These are phyloP conservation scores for Volvox reticuliferus DNA, from an alignment of 139 green algal genomes.

Conservation along the genomic window DNA sequence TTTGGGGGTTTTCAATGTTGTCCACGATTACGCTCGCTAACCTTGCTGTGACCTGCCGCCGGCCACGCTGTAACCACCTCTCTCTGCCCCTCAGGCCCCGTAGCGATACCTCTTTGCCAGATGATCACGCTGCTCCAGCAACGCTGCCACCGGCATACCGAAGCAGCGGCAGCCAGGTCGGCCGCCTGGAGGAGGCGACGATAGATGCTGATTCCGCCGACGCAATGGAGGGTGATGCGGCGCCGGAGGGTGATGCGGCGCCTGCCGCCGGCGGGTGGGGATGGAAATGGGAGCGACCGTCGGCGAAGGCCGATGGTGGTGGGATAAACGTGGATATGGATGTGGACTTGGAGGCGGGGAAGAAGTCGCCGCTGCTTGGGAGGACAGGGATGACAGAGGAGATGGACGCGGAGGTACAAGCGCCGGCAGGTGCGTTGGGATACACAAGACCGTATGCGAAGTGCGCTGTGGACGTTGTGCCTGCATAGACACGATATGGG, in stretches of 20 bases:
- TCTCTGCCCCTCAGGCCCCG: neutral
- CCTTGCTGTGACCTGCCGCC: too few species aligned
- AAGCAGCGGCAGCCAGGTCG: neutral
- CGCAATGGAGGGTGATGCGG: neutral
- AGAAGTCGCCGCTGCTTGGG: neutral
- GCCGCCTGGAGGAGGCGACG: neutral
- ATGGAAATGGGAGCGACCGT: neutral
- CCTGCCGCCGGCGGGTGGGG: neutral
- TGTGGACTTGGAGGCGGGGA: neutral
- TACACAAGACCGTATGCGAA: too few species aligned
- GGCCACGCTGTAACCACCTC: too few species aligned
- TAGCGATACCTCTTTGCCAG: neutral
- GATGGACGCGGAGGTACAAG: neutral
- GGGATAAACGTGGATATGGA: neutral
- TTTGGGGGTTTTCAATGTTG: too few species aligned
- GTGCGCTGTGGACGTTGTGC: too few species aligned
- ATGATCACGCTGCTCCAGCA: neutral
- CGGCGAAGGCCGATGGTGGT: neutral
- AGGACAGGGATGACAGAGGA: neutral
- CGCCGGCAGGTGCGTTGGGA: neutral
- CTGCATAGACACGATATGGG: too few species aligned
- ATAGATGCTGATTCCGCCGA: neutral
- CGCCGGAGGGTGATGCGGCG: neutral
- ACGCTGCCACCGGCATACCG: conserved; percentile 7
- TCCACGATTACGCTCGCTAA: too few species aligned